phyloP scores from a whole-genome alignment of 2,329 filamentous ascomycete genomes.

The Periconia digitata region DNA sequence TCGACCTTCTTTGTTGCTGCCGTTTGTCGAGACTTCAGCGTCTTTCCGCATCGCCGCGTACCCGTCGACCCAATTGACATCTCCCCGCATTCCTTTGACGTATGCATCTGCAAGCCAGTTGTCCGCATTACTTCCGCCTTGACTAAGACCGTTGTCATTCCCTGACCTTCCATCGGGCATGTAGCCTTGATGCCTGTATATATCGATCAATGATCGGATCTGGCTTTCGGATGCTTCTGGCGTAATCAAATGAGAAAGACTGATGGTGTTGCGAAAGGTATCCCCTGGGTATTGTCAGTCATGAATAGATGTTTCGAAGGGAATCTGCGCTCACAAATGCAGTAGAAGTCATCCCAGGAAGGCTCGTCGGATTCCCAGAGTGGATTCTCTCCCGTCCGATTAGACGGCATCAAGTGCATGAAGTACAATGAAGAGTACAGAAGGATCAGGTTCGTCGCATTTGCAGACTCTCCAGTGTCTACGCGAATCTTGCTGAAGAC shows the following conservation, averaged over 20 bases:
- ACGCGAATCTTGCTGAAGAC: conserved; percentile 62
- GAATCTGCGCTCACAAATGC: conserved; percentile 52
- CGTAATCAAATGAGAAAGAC: conserved; percentile 64
- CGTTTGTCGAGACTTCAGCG: conserved; percentile 60
- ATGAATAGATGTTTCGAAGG: conserved; percentile 48
- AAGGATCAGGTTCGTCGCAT: conserved; percentile 56
- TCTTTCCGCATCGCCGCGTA: conserved; percentile 62
- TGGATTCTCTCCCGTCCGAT: conserved; percentile 72
- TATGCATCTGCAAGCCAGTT: conserved; percentile 58
- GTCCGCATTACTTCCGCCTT: conserved; percentile 70
- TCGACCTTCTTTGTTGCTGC: conserved; percentile 67
- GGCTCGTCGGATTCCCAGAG: conserved; percentile 65
- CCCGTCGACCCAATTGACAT: conserved; percentile 58
- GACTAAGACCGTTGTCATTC: conserved; percentile 67
- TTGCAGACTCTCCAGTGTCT: conserved; percentile 54
- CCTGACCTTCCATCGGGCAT: conserved; percentile 67
- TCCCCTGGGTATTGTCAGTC: conserved; percentile 62
- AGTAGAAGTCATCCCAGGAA: conserved; percentile 72
- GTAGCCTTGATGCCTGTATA: conserved; percentile 65
- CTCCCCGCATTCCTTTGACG: conserved; percentile 37
- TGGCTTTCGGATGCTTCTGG: conserved; percentile 65
- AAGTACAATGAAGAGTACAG: conserved; percentile 71
- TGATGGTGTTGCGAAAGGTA: conserved; percentile 61
- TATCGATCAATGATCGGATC: conserved; percentile 67
- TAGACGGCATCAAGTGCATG: conserved; percentile 68